Evolutionary conservation across 2,329 filamentous ascomycete species (phyloP).

Genomic region (Davidsoniella australis): DNA sequence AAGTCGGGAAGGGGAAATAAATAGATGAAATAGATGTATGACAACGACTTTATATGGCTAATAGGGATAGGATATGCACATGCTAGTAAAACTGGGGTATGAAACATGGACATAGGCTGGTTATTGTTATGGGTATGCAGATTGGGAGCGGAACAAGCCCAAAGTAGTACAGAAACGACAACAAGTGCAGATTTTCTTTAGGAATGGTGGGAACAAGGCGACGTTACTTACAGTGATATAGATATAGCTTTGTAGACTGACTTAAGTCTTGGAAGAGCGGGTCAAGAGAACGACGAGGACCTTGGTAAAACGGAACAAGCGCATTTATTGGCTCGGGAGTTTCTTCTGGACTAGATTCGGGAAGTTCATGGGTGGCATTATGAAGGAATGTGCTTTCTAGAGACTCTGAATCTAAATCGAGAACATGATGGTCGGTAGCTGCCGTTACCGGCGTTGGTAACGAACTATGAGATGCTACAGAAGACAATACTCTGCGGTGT

Average conservation of each 20-base stretch:
- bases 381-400: no score
- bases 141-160: no score
- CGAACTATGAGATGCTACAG: no score
- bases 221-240: constrained; percentile 30
- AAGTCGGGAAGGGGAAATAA: no score
- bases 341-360: background rate
- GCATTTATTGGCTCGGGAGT: background rate
- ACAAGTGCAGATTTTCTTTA: background rate
- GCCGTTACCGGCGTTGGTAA: background rate
- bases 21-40: background rate
- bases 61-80: background rate
- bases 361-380: background rate
- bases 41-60: background rate
- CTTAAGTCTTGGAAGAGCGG: constrained; percentile 38
- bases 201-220: background rate
- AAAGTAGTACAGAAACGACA: background rate
- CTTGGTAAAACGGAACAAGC: background rate
- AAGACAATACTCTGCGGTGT: no score
- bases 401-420: no score
- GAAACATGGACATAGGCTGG: no score
- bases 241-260: constrained; percentile 27
- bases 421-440: no score
- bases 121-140: no score
- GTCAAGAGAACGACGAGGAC: constrained; percentile 20
- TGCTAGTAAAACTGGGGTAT: no score